Evolutionary conservation across 139 green algal genomes (phyloP).

Genomic region (Asterochloris sp.): DNA sequence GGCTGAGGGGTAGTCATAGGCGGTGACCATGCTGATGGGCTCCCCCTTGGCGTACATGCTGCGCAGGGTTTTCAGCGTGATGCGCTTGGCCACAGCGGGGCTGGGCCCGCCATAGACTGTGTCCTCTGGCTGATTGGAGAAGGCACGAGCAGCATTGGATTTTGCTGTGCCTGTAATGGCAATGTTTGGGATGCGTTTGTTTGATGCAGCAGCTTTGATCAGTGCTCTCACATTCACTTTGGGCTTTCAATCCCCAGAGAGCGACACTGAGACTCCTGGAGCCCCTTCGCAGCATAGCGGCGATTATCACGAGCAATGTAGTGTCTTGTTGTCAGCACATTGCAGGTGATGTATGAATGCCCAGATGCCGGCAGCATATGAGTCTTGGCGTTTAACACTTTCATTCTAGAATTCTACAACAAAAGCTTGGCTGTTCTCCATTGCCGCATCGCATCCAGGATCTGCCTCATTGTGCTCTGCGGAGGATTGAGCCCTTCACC

Average conservation of each 20-base stretch:
- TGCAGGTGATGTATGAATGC: no score
- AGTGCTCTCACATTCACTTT: neutral
- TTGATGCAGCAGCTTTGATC: neutral
- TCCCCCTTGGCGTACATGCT: constrained; percentile 76
- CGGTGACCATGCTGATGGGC: constrained; percentile 92
- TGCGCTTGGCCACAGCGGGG: constrained; percentile 30
- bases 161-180: neutral
- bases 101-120: constrained; percentile 60
- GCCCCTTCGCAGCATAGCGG: neutral
- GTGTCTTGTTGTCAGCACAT: no score
- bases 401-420: no score
- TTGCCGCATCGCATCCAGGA: no score
- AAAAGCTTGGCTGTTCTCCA: no score
- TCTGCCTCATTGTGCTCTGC: neutral
- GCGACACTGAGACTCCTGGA: neutral
- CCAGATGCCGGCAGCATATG: no score
- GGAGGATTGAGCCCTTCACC: neutral
- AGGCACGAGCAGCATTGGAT: neutral
- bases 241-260: neutral
- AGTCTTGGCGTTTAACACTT: no score
- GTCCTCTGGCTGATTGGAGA: constrained; percentile 49
- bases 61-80: constrained; percentile 82
- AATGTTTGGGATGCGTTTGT: neutral
- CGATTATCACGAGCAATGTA: neutral
- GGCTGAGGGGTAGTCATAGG: constrained; percentile 99